Evolutionary conservation across 345 rosid genomes (phyloP).

Genomic region (Raphanus raphanistrum): DNA sequence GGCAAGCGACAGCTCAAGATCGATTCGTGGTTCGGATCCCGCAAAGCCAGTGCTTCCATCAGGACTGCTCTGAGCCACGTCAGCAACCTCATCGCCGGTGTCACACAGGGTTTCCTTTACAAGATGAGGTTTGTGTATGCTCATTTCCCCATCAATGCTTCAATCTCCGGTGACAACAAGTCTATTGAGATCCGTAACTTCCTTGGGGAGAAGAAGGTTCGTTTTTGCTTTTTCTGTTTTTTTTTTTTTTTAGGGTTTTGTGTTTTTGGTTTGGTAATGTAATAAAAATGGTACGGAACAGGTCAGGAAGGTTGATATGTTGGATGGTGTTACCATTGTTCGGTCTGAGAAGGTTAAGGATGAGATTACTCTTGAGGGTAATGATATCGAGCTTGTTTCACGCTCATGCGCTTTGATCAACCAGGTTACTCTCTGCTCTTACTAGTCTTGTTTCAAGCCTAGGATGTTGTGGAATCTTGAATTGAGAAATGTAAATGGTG

Average conservation of each 20-base stretch:
- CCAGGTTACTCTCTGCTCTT: conserved; percentile 42
- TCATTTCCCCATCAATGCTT: conserved; percentile 82
- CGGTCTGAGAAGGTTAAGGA: conserved; percentile 56
- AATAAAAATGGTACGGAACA: conserved; percentile 6
- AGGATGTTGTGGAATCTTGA: neutral
- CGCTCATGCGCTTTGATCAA: conserved; percentile 52
- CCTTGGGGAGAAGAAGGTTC: conserved; percentile 66
- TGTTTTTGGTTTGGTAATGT: neutral
- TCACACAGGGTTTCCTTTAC: conserved; percentile 72
- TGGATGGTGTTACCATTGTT: conserved; percentile 46
- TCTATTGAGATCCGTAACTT: conserved; percentile 79
- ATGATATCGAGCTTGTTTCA: conserved; percentile 51
- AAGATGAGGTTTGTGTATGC: conserved; percentile 88
- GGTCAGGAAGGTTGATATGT: conserved; percentile 59
- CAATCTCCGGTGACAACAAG: conserved; percentile 47
- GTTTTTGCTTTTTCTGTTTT: neutral
- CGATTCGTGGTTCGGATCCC: conserved; percentile 60
- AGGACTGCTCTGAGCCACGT: conserved; percentile 74
- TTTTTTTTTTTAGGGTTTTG: neutral
- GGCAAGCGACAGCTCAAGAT: conserved; percentile 56
- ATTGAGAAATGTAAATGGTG: neutral
- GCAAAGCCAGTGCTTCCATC: conserved; percentile 64
- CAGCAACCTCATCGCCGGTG: conserved; percentile 63
- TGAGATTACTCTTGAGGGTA: conserved; percentile 50
- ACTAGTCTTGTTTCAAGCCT: neutral